phyloP scores from a whole-genome alignment of 441 rosid species.

The Raphanus hybrid region DNA sequence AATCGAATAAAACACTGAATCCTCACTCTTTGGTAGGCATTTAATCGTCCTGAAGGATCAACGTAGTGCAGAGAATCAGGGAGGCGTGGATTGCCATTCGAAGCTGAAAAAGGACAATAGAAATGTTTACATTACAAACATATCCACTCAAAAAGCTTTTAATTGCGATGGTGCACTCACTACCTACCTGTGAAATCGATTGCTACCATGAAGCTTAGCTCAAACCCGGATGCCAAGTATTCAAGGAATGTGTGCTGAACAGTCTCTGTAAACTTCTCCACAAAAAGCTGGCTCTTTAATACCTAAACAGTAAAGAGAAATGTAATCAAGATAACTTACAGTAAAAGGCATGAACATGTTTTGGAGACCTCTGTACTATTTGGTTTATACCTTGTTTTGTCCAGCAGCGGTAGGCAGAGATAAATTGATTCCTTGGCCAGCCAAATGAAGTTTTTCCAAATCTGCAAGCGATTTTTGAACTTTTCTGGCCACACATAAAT shows the following conservation, averaged over 20 bases:
- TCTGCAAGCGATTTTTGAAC: conserved; percentile 75
- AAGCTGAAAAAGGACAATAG: conserved; percentile 56
- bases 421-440: conserved; percentile 42
- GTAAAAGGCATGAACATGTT: conserved; percentile 5
- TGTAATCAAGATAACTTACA: conserved; percentile 17
- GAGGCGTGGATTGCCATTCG: conserved; percentile 94
- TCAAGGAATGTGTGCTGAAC: conserved; percentile 81
- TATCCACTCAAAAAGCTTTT: not conserved
- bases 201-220: conserved; percentile 95
- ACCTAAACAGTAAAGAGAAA: conserved; percentile 44
- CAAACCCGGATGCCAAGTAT: conserved; percentile 83
- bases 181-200: conserved; percentile 94
- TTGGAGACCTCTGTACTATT: conserved; percentile 21
- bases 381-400: conserved; percentile 57
- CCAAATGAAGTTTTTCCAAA: conserved; percentile 67
- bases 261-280: conserved; percentile 75
- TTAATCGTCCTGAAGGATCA: conserved; percentile 76
- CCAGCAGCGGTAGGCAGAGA: conserved; percentile 55
- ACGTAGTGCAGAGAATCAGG: conserved; percentile 93
- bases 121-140: conserved; percentile 9
- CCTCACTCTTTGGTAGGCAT: conserved; percentile 87
- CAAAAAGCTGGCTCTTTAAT: conserved; percentile 77
- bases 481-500: conserved; percentile 58
- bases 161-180: no score
- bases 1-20: not conserved